Conservation (phyloP, 805 yeast genomes). For the Sugiyamaella lignohabitans region DNA sequence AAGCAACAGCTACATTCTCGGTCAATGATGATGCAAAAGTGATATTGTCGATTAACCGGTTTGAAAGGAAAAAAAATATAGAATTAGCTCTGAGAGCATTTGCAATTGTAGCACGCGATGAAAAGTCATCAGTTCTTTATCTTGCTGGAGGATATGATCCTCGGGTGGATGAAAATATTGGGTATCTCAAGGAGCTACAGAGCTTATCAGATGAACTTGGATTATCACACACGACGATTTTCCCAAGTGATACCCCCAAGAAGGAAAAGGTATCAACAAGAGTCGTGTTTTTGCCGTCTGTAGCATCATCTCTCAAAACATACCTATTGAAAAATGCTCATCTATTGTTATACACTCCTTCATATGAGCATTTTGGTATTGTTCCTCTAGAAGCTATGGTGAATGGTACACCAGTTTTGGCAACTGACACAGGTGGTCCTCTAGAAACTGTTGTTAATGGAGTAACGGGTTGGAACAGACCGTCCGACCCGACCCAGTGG, state of each 20-base stretch:
- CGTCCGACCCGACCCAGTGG: constrained; percentile 32
- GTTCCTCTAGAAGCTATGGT: constrained; percentile 96
- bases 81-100: constrained; percentile 70
- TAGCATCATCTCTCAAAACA: constrained; percentile 59
- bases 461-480: constrained; percentile 36
- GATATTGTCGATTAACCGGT: constrained; percentile 78
- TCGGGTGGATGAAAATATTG: constrained; percentile 67
- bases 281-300: constrained; percentile 75
- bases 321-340: constrained; percentile 51
- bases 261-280: constrained; percentile 27
- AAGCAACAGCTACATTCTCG: background rate
- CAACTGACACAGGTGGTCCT: constrained; percentile 90
- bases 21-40: constrained; percentile 26
- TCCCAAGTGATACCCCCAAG: constrained; percentile 16
- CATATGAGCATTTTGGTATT: constrained; percentile 92
- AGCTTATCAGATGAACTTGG: constrained; percentile 40
- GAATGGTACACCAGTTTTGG: constrained; percentile 73
- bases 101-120: constrained; percentile 35
- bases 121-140: constrained; percentile 38
- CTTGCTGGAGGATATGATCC: constrained; percentile 90
- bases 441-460: constrained; percentile 60
- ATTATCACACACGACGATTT: constrained; percentile 40
- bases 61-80: constrained; percentile 79
- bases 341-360: constrained; percentile 78
- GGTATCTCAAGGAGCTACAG: constrained; percentile 58